Evolutionary conservation across 331 rosid species (phyloP), one percentile per base, ranked within the genome.

Genomic region (Erythrophleum ivorense): DNA sequence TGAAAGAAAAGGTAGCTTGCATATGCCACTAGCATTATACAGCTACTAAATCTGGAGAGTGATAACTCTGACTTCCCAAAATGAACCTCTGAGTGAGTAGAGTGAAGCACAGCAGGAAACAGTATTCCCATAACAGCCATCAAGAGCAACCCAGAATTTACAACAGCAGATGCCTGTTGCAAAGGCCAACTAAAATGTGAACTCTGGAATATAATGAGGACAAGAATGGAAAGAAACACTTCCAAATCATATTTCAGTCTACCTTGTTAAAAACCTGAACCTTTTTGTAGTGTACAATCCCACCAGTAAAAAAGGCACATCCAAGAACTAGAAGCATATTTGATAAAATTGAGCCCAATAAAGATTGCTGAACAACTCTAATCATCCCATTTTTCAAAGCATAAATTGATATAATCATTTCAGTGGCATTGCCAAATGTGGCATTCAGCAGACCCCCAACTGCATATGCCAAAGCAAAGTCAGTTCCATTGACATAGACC

Each of bases 261-360:
- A 94, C 98, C 98, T 93, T 91, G 81, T 85, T 81, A 78, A 95
- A 95, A 63, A 50, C 81, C 88, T 95, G 98, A 43, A 86, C 87
- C 87, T 95, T 92, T 52, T 83, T 77, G 57, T 79, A 50, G 86
- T 85, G 91, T 64, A 81, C 91, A 85, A 95, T 85, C 43, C 99
- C 98, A 60, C 99, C 99, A 48, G 94, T 77, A 77, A 95, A 93
- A 88, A 95, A 93, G 36, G 98, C 97, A 88, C 97, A 95, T 9
- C 98, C 98, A 84, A 95, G 98, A 86, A 95, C 98, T 49, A 95
- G 91, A 79, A 95, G 92, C 98, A 95, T 91, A 84, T 95, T 95
- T 36, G 98, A 95, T 82, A 95, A 81, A 86, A 95, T 91, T 14
- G 98, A 95, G 71, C 98, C 98, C 63, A 95, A 90, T 43, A 95